Percentiles rank a stretch among this genome's conserved stretches.
Conservation (phyloP, 2,329 filamentous ascomycete genomes). For the Magnaporthiopsis rhizophila region DNA sequence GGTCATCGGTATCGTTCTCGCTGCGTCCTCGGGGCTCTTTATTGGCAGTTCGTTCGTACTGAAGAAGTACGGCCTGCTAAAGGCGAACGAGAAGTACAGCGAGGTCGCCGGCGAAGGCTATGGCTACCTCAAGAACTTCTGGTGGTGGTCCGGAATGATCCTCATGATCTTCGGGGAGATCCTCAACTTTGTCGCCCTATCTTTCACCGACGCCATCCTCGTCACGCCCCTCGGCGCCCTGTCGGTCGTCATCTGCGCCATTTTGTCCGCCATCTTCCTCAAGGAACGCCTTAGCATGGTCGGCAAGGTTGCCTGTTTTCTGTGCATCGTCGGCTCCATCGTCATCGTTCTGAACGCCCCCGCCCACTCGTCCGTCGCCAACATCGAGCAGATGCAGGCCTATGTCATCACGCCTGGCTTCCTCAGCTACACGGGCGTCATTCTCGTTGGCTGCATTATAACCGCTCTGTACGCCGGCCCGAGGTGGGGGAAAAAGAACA, state of each 20-base stretch:
- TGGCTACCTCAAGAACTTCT: constrained; percentile 89
- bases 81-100: constrained; percentile 92
- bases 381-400: constrained; percentile 86
- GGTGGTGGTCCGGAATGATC: constrained; percentile 94
- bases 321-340: constrained; percentile 87
- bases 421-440: constrained; percentile 72
- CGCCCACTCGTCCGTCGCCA: constrained; percentile 70
- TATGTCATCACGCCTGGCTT: constrained; percentile 85
- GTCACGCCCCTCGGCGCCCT: constrained; percentile 88
- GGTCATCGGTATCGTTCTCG: constrained; percentile 75
- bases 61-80: constrained; percentile 87
- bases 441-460: constrained; percentile 65
- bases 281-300: constrained; percentile 94
- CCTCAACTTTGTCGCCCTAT: constrained; percentile 95
- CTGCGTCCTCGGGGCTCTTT: constrained; percentile 80
- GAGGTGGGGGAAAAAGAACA: constrained; percentile 88
- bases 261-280: constrained; percentile 87
- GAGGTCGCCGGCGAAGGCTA: constrained; percentile 95
- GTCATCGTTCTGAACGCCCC: constrained; percentile 94
- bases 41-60: constrained; percentile 93
- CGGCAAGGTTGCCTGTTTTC: constrained; percentile 90
- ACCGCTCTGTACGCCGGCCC: constrained; percentile 77
- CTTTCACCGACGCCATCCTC: constrained; percentile 91
- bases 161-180: constrained; percentile 96
- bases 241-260: constrained; percentile 84